Conservation (phyloP, 768 basidiomycete genomes). For the Leccinum olivaceopallidum region DNA sequence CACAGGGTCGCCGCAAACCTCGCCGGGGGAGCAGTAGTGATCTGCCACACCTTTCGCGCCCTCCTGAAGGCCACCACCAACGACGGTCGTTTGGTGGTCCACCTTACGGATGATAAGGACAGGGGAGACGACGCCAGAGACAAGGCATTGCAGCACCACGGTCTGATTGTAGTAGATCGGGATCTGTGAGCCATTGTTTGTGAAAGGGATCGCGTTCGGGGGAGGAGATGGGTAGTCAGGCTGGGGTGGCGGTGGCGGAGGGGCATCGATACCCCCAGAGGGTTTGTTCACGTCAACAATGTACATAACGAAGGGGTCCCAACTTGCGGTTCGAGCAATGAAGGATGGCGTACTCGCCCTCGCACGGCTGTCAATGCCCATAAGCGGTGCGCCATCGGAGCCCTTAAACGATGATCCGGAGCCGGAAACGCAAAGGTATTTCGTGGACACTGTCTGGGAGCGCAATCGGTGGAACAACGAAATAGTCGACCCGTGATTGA, state of each 20-base stretch:
- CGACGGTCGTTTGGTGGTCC: conserved; percentile 85
- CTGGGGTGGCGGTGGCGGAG: conserved; percentile 79
- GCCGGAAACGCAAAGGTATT: conserved; percentile 94
- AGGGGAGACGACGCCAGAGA: conserved; percentile 92
- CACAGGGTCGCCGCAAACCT: conserved; percentile 91
- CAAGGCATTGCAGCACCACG: conserved; percentile 90
- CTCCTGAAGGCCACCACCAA: conserved; percentile 89
- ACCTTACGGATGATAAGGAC: conserved; percentile 93
- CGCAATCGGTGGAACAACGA: conserved; percentile 95
- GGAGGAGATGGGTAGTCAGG: conserved; percentile 91
- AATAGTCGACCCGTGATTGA: conserved; percentile 94
- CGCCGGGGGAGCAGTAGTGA: conserved; percentile 79
- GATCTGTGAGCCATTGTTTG: conserved; percentile 80
- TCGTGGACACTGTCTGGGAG: conserved; percentile 94
- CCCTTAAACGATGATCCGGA: conserved; percentile 91
- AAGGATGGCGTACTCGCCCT: conserved; percentile 81
- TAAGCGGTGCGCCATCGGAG: conserved; percentile 85
- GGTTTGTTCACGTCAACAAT: conserved; percentile 93
- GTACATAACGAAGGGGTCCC: conserved; percentile 98
- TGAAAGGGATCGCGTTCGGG: conserved; percentile 85
- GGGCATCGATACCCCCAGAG: conserved; percentile 70
- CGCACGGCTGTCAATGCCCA: conserved; percentile 74
- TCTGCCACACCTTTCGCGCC: conserved; percentile 84
- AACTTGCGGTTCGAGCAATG: conserved; percentile 85
- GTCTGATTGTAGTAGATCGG: conserved; percentile 97